A percentile compares a stretch with the other conserved stretches of the same genome.
Evolutionary conservation across 78 protist species (phyloP).

Genomic region (Planoprotostelium fungivorum): DNA sequence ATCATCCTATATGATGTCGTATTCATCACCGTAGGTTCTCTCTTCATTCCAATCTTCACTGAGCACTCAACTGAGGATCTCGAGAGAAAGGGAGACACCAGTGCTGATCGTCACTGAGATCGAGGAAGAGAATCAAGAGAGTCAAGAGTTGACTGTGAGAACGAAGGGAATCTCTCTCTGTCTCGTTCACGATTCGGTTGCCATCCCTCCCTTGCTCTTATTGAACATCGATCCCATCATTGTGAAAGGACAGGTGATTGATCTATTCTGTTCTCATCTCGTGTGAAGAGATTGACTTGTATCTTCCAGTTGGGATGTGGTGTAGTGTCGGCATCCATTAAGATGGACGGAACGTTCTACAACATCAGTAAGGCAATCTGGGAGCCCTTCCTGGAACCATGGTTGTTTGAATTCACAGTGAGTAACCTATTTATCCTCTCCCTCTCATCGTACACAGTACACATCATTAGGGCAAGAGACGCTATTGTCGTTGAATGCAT

Average conservation of each 20-base stretch:
- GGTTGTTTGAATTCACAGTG: background rate
- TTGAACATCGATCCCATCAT: background rate
- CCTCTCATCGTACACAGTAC: background rate
- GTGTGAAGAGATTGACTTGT: too few species aligned
- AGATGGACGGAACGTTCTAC: background rate
- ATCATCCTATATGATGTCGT: too few species aligned
- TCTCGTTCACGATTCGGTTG: background rate
- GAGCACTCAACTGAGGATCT: background rate
- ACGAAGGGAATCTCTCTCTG: background rate
- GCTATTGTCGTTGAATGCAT: background rate
- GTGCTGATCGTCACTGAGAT: too few species aligned
- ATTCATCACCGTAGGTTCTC: too few species aligned
- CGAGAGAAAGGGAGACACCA: too few species aligned
- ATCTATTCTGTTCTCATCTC: background rate
- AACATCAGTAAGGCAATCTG: background rate
- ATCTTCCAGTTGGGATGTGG: background rate
- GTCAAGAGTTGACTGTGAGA: background rate
- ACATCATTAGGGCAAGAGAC: background rate
- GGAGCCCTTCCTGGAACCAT: background rate
- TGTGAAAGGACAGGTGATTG: background rate
- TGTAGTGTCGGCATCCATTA: background rate
- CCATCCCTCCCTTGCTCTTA: background rate
- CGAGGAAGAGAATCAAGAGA: background rate
- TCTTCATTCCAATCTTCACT: too few species aligned
- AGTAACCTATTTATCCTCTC: background rate